Evolutionary conservation across 2,329 filamentous ascomycete species (phyloP).

Genomic region (Sclerotinia trifoliorum): DNA sequence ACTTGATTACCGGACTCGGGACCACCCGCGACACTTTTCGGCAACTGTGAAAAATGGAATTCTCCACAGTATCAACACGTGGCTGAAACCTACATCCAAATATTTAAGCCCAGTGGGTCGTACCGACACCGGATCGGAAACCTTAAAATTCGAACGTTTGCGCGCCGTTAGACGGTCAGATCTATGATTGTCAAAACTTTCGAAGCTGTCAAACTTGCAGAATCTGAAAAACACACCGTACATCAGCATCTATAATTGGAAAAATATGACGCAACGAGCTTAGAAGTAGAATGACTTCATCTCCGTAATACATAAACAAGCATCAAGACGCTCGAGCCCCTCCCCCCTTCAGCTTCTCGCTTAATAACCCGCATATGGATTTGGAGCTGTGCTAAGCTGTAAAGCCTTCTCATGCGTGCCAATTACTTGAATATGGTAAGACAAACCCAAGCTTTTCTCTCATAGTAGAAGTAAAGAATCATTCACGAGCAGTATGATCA

Average conservation of each 20-base stretch:
- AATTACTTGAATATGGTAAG: background rate
- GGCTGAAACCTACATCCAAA: background rate
- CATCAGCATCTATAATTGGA: background rate
- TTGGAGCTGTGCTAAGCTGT: background rate
- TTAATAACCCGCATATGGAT: background rate
- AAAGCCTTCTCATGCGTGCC: background rate
- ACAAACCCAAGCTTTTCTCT: background rate
- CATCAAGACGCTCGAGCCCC: background rate
- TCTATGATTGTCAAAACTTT: too few relatives aligned
- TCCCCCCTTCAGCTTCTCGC: conserved; percentile 13
- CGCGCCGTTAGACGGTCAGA: background rate
- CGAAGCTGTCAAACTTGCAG: conserved; percentile 4
- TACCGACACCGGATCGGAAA: background rate
- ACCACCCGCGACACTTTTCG: background rate
- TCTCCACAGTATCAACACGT: background rate
- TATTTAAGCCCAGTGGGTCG: background rate
- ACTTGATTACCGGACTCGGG: background rate
- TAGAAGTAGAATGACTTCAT: background rate
- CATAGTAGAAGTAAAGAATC: background rate
- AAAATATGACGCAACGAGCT: background rate
- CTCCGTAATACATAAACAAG: background rate
- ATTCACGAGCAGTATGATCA: background rate
- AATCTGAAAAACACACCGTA: background rate
- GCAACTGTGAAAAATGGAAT: background rate
- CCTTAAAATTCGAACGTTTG: background rate